Conservation (phyloP, 23 red algal species). For the Gracilaria domingensis region DNA sequence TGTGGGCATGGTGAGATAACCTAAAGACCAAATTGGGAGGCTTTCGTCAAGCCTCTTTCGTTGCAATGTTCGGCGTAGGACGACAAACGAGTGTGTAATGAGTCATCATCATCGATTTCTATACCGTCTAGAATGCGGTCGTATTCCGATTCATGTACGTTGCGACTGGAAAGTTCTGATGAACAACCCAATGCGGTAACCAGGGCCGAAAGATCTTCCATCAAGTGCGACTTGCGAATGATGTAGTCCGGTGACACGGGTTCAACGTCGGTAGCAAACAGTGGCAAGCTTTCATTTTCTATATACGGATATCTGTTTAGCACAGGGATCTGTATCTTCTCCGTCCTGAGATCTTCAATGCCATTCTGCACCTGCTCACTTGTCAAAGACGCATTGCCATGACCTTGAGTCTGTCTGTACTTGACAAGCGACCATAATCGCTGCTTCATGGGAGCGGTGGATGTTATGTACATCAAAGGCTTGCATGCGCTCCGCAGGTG, state of each 20-base stretch:
- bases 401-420: neutral
- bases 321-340: neutral
- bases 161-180: neutral
- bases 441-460: constrained; percentile 14
- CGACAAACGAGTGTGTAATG: neutral
- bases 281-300: neutral
- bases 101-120: neutral
- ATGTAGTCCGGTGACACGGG: constrained; percentile 28
- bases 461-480: constrained; percentile 20
- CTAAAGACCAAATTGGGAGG: neutral
- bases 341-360: too few species aligned
- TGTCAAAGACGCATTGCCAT: neutral
- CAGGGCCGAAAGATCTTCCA: constrained; percentile 2
- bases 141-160: neutral
- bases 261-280: neutral
- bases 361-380: neutral
- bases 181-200: constrained; percentile 10
- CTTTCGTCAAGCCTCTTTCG: neutral
- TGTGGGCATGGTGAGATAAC: too few species aligned
- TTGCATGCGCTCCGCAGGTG: neutral
- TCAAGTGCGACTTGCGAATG: neutral
- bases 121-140: neutral
- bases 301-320: neutral
- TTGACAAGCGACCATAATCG: constrained; percentile 25
- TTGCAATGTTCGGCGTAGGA: neutral